Base-by-base conservation (phyloP, 495 filamentous ascomycete genomes). In the Lophiostoma macrostomum region DNA sequence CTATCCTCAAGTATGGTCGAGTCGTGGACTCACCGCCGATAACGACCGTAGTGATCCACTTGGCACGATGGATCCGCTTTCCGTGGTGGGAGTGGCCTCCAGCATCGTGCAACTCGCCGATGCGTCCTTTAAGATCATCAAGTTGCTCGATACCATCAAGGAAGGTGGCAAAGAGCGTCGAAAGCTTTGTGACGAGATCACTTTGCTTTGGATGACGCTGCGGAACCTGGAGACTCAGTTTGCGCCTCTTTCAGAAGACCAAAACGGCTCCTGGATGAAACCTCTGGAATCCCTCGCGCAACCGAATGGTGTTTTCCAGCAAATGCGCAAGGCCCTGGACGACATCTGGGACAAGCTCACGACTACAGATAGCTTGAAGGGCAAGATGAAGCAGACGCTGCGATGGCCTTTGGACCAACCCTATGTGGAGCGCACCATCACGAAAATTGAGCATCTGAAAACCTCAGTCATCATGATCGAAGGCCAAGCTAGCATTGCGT, bases 151-250 rank as follows among this genome's bases (percentile, higher is more conserved):
- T 36, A 56, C 43, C 6, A 40, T 56, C n/a, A 41, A 25, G 23
- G 53, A 56, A 25, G 43, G 53, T 8, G 53, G 53, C 19, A 42
- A 24, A 24, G 44, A 42, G 13, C 44, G 53, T 8, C 35, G 53
- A 23, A 56, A 56, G 24, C 39, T 55, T 11, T 55, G 28, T 34
- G 41, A 55, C 25, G 51, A 47, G 42, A 47, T 47, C 41, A 56
- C 43, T 7, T 27, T 49, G 22, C 36, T 56, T 7, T 56, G 53
- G 53, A 56, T 56, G 53, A 56, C 43, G 14, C 43, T 49, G 1
- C 53, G 53, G 10, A 56, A 56, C 25, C 44, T 56, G 22, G 43
- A 56, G 29, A 56, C 44, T 12, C 53, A 50, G 13, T 56, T 56
- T 23, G 25, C 43, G 8, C 53, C 36, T 0, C 19, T 56, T 3